Base-by-base conservation (phyloP, 441 rosid genomes). In the Omphalea diandra region DNA sequence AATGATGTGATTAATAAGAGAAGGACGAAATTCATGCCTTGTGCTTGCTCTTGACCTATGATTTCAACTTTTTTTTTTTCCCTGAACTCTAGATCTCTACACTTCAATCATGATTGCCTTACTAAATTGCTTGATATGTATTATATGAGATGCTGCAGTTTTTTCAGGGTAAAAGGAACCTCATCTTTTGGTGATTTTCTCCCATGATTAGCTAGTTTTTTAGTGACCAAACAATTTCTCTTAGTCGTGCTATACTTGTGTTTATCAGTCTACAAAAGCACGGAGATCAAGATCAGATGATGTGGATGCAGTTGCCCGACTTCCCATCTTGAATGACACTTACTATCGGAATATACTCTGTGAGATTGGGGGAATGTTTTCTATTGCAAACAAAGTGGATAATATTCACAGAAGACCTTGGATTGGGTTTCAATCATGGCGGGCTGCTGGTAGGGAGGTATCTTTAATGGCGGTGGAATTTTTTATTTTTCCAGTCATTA, bases 391-490 rank as follows among this genome's bases (percentile, higher is more conserved):
- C 68, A 87, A 70, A 85, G 94, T 96, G 75, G 99, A 96, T 77
- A 84, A 82, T 77, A 82, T 93, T 75, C 99, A 96, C 81, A 83
- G 69, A 79, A 90, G 97, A 81, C 99, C 99, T 72, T 96, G 99
- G 99, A 96, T 96, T 77, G 99, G 99, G 66, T 95, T 95, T 82
- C 97, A 91, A 75, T 90, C 99, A 73, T 95, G 99, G 94, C 91
- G 84, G 73, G 94, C 98, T 78, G 84, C 96, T 74, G 98, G 97
- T 84, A 86, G 95, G 85, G 89, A 93, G 99, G 98, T 96, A 96
- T 73, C 79, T 78, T 67, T 75, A 33, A 58, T 50, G 29, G 35
- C 61, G 57, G 60, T 74, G 64, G 40, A 24, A 52, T 44, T 68
- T 65, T 61, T 33, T n/a, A n/a, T n/a, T n/a, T n/a, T n/a, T n/a